These are phyloP conservation scores for Myriosclerotinia curreyana DNA, from an alignment of 2,329 filamentous ascomycete species.

Conservation along the genomic window DNA sequence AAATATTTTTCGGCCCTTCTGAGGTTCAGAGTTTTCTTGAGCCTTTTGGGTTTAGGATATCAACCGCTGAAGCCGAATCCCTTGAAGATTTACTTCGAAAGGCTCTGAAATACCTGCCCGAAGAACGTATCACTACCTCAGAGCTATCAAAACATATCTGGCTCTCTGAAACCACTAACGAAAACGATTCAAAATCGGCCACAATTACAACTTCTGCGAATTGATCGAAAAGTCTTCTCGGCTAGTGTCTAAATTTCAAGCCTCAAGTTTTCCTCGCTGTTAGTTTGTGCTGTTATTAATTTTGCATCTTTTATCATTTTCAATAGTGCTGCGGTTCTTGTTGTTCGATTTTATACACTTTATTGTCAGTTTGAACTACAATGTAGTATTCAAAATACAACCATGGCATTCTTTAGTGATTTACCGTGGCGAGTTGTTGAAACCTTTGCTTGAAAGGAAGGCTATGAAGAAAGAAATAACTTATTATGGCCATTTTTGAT, in stretches of 20 bases:
- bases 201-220: not conserved
- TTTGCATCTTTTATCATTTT: not conserved
- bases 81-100: constrained; percentile 26
- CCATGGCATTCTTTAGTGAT: too few species aligned
- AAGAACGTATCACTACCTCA: constrained; percentile 21
- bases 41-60: constrained; percentile 22
- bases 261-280: too few species aligned
- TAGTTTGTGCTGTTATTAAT: not conserved
- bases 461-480: too few species aligned
- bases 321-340: not conserved
- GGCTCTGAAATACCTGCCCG: constrained; percentile 25
- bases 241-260: not conserved
- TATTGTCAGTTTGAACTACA: too few species aligned
- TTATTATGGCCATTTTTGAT: too few species aligned
- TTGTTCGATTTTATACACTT: not conserved
- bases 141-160: constrained; percentile 25
- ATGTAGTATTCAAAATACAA: too few species aligned
- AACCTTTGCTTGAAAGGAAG: too few species aligned
- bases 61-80: constrained; percentile 21
- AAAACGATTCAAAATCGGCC: not conserved
- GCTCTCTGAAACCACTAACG: constrained; percentile 18
- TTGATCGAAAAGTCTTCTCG: not conserved
- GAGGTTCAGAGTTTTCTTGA: constrained; percentile 25
- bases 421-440: too few species aligned
- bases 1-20: not conserved